Evolutionary conservation across 352 stramenopile species (phyloP).

Genomic region (Globisporangium nagaii): DNA sequence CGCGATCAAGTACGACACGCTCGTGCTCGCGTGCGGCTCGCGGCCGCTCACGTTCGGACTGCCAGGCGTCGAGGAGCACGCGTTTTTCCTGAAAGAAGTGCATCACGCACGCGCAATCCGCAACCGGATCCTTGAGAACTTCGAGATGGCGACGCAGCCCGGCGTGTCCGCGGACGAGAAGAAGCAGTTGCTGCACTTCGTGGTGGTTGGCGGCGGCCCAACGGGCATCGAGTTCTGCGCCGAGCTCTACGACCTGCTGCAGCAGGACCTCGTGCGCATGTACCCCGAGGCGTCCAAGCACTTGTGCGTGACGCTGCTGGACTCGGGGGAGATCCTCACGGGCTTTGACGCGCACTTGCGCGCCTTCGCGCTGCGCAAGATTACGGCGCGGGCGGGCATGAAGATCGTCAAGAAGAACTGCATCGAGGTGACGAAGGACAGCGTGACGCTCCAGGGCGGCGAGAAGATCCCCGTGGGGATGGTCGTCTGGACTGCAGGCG

Average conservation of each 20-base stretch:
- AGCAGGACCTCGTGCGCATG: constrained; percentile 86
- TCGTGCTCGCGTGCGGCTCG: constrained; percentile 91
- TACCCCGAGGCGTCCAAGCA: constrained; percentile 76
- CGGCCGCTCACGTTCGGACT: constrained; percentile 95
- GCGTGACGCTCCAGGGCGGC: constrained; percentile 54
- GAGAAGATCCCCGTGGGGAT: constrained; percentile 54
- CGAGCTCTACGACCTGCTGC: constrained; percentile 94
- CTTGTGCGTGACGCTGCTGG: constrained; percentile 58
- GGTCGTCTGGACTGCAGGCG: constrained; percentile 74
- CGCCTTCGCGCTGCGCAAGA: constrained; percentile 68
- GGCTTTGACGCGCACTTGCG: constrained; percentile 69
- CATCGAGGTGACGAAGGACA: constrained; percentile 53
- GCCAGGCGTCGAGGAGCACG: constrained; percentile 85
- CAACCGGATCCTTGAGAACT: constrained; percentile 85
- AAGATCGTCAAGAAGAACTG: constrained; percentile 80
- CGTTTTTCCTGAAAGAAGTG: constrained; percentile 98
- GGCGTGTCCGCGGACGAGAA: constrained; percentile 83
- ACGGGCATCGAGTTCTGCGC: constrained; percentile 95
- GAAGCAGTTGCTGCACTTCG: constrained; percentile 91
- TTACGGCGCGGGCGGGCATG: constrained; percentile 75
- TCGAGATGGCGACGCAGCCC: constrained; percentile 92
- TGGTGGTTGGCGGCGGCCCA: constrained; percentile 96
- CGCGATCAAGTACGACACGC: constrained; percentile 90
- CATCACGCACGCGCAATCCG: constrained; percentile 89
- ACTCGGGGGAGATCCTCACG: constrained; percentile 69